Evolutionary conservation across 148 eudicot genomes (phyloP).

Genomic region (Hydrangea macrophylla): DNA sequence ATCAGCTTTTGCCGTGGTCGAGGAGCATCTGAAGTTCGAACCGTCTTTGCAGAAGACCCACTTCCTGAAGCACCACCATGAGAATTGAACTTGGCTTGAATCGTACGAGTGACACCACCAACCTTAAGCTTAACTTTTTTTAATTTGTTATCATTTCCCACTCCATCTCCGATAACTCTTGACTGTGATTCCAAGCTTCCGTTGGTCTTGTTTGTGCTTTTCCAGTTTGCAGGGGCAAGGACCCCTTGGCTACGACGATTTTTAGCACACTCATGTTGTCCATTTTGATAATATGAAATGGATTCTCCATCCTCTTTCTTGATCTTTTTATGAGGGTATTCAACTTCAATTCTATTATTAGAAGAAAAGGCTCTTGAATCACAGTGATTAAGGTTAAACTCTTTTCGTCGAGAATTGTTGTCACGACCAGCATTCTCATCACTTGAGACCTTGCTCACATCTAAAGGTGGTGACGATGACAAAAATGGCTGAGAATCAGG

Average conservation of each 20-base stretch:
- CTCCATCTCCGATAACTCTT: constrained; percentile 28
- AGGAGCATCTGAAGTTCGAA: constrained; percentile 37
- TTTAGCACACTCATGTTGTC: constrained; percentile 24
- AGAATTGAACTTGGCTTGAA: constrained; percentile 50
- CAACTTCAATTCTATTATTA: constrained; percentile 39
- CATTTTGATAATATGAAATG: constrained; percentile 32
- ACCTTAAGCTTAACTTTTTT: constrained; percentile 86
- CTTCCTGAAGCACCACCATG: constrained; percentile 32
- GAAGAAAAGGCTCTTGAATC: constrained; percentile 37
- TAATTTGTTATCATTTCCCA: constrained; percentile 45
- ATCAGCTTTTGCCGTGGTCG: constrained; percentile 31
- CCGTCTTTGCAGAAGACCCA: constrained; percentile 37
- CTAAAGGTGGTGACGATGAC: constrained; percentile 61
- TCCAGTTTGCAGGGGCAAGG: constrained; percentile 38
- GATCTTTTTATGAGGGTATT: constrained; percentile 31
- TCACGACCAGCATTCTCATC: constrained; percentile 62
- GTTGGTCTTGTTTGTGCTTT: constrained; percentile 27
- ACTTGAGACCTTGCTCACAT: constrained; percentile 54
- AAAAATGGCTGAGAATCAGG: constrained; percentile 45
- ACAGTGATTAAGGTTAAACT: constrained; percentile 71
- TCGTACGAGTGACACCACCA: constrained; percentile 73
- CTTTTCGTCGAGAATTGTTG: constrained; percentile 52
- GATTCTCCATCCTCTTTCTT: constrained; percentile 42
- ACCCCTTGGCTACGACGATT: constrained; percentile 38
- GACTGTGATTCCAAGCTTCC: constrained; percentile 37